Evolutionary conservation across 257 asterid genomes (phyloP).

Genomic region (Anisodus acutangulus): DNA sequence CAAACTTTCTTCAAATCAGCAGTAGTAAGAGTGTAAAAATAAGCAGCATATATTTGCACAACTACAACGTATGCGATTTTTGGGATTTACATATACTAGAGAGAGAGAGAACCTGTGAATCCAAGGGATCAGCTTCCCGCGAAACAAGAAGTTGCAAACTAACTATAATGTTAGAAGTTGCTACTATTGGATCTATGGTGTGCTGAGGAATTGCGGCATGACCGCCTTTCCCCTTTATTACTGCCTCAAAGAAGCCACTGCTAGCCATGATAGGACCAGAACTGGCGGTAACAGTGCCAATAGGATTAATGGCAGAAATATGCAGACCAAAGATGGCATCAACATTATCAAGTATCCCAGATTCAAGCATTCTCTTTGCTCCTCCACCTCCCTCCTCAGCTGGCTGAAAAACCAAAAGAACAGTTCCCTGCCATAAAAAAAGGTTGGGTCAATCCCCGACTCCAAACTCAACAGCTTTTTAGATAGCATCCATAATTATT

Average conservation of each 20-base stretch:
- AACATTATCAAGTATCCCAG: constrained; percentile 54
- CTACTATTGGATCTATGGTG: constrained; percentile 63
- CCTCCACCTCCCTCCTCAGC: constrained; percentile 84
- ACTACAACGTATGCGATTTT: neutral
- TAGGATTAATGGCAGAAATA: constrained; percentile 38
- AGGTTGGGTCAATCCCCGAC: neutral
- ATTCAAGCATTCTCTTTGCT: constrained; percentile 66
- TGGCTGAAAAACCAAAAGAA: constrained; percentile 72
- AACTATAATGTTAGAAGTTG: constrained; percentile 56
- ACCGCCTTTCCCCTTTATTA: constrained; percentile 69
- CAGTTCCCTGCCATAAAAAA: constrained; percentile 59
- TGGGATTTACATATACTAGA: neutral
- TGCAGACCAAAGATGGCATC: constrained; percentile 75
- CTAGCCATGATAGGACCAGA: constrained; percentile 66
- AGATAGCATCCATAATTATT: neutral
- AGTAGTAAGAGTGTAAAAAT: neutral
- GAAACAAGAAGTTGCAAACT: constrained; percentile 74
- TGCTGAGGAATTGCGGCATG: constrained; percentile 76
- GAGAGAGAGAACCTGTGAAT: constrained; percentile 55
- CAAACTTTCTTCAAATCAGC: neutral
- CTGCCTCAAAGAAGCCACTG: constrained; percentile 66
- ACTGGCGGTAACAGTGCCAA: constrained; percentile 50
- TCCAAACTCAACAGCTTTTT: neutral
- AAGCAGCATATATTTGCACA: neutral
- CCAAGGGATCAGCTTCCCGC: constrained; percentile 80